Percentiles rank a stretch among this genome's conserved stretches.
Conservation (phyloP, 1,284 basidiomycete species). For the Ceratobasidium sp. region DNA sequence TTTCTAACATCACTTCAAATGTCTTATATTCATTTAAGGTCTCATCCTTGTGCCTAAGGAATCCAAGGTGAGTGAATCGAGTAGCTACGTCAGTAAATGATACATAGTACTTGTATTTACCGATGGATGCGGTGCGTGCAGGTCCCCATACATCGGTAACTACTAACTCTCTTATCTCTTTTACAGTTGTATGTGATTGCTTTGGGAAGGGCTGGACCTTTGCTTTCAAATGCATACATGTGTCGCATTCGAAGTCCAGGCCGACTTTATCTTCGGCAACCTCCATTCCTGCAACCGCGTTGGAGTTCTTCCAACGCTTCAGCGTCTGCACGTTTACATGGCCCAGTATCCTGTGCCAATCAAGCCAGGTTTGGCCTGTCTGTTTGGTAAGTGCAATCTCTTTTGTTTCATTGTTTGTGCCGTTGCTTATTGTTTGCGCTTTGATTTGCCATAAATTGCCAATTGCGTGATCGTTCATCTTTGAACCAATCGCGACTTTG, state of each 20-base stretch:
- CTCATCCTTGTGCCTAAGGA: conserved; percentile 53
- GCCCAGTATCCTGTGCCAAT: conserved; percentile 58
- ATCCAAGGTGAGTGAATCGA: conserved; percentile 48
- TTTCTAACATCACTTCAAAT: conserved; percentile 26
- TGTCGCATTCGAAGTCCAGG: conserved; percentile 22
- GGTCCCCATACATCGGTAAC: conserved; percentile 55
- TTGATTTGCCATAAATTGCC: conserved; percentile 15
- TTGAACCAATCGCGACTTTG: neutral
- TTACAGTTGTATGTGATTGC: conserved; percentile 46
- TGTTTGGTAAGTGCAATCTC: conserved; percentile 30
- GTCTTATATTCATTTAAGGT: conserved; percentile 47
- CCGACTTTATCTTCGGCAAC: conserved; percentile 6
- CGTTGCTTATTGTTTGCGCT: conserved; percentile 3
- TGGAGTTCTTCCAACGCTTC: neutral
- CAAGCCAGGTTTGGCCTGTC: conserved; percentile 26
- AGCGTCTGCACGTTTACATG: conserved; percentile 53
- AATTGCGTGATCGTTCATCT: neutral
- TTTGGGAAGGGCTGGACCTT: conserved; percentile 48
- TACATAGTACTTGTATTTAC: conserved; percentile 52
- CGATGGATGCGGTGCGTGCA: conserved; percentile 47
- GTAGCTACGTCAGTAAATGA: conserved; percentile 55
- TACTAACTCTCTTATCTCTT: conserved; percentile 52
- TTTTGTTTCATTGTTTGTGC: neutral
- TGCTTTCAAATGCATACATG: conserved; percentile 21
- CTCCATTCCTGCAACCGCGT: conserved; percentile 14